Percentiles rank a stretch among this genome's conserved stretches.
Conservation (phyloP, 257 asterid genomes). For the Ocimum tenuiflorum region DNA sequence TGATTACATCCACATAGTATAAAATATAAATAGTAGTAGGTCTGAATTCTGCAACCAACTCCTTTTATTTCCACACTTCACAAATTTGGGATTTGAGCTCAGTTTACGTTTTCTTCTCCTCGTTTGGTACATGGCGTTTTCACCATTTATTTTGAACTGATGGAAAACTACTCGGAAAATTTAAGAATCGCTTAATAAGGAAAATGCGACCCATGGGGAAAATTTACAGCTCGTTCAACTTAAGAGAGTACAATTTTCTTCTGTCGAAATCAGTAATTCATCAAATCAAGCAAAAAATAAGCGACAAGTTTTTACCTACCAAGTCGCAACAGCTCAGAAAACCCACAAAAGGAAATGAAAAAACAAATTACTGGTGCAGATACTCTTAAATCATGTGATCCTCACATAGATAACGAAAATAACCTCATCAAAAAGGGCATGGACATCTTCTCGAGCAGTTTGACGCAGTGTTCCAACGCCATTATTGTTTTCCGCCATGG, state of each 20-base stretch:
- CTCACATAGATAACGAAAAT: neutral
- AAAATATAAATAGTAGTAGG: too few species aligned
- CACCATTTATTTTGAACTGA: too few species aligned
- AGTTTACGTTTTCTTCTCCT: too few species aligned
- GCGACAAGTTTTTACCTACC: neutral
- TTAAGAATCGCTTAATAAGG: neutral
- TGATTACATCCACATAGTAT: too few species aligned
- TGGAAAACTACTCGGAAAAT: neutral
- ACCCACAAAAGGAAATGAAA: neutral
- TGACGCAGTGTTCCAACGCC: constrained; percentile 23
- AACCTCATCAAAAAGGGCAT: constrained; percentile 30
- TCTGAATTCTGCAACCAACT: too few species aligned
- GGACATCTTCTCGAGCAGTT: constrained; percentile 24
- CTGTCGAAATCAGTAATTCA: constrained; percentile 3
- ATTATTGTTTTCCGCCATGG: constrained; percentile 40
- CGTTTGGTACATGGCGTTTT: too few species aligned
- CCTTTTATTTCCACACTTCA: too few species aligned
- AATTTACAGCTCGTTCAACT: neutral
- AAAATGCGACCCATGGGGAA: neutral
- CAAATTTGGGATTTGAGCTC: too few species aligned
- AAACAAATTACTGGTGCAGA: neutral
- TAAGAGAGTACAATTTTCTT: neutral
- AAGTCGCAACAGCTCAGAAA: neutral
- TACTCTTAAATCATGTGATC: neutral
- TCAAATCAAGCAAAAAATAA: neutral